Evolutionary conservation across 352 stramenopile species (phyloP), one percentile per base, ranked within the genome.

Genomic region (Globisporangium emineosum): DNA sequence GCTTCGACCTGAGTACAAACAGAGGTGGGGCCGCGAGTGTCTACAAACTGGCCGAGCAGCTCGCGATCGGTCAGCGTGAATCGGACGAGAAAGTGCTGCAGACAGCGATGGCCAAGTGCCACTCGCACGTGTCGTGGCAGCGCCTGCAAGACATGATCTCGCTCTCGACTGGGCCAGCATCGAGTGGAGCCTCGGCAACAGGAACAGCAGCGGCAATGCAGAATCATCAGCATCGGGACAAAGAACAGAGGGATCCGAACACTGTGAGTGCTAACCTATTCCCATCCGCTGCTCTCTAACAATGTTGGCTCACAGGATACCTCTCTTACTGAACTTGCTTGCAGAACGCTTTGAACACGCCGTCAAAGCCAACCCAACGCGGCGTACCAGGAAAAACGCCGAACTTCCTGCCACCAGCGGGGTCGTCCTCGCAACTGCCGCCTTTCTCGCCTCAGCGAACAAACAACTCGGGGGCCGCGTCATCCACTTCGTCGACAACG

Each of bases 51-150:
- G 68, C 33, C 43, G 59, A 49, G 47, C 70, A 65, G 49, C 43
- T 71, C 27, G 61, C 59, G 19, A 49, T 17, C 2, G 60, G 61
- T 2, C 77, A 88, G 55, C 69, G 60, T 10, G 59, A 62, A 37
- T 63, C 68, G 15, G 75, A 86, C 62, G 47, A 56, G 10, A 30
- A 66, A 5, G 57, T 87, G 23, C 63, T 90, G 23, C 62, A 49
- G 2, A 75, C 79, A 10, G 83, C 79, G 4, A 55, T 73, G 62
- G 72, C 67, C 23, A 71, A 77, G 57, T 81, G 76, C 32, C 72
- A 83, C 37, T 69, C 79, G 15, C 73, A 71, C 23, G 53, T 89
- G 7, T 71, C 73, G 9, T 66, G 70, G 17, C 65, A 76, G 37
- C 69, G 67, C 5, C 62, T 76, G 8, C 64, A 76, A 40, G 76